Evolutionary conservation across 495 filamentous ascomycete genomes (phyloP).

Genomic region (Diplogelasinospora grovesii): DNA sequence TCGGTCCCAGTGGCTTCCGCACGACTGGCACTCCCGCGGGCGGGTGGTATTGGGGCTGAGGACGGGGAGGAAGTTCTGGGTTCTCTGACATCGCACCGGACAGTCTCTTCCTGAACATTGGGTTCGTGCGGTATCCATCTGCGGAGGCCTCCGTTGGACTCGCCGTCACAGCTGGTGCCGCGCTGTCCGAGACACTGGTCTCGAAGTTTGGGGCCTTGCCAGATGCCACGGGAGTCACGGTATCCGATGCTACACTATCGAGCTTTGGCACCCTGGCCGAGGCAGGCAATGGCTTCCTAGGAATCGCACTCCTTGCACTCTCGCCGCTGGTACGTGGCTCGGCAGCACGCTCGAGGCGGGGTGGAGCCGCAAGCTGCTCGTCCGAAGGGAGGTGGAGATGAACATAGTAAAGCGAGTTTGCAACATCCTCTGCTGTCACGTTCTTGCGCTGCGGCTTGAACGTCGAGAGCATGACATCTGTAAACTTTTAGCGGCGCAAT

Average conservation of each 20-base stretch:
- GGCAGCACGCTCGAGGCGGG: conserved; percentile 30
- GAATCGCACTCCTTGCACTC: conserved; percentile 37
- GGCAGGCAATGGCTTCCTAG: conserved; percentile 37
- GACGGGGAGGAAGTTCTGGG: conserved; percentile 2
- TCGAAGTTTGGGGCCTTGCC: neutral
- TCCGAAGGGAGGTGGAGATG: conserved; percentile 66
- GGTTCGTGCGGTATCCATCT: conserved; percentile 17
- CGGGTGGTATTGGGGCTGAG: neutral
- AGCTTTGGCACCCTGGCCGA: conserved; percentile 11
- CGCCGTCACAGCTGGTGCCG: neutral
- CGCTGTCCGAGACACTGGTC: neutral
- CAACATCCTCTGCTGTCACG: conserved; percentile 80
- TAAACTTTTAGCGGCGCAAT: conserved; percentile 7
- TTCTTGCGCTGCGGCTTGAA: conserved; percentile 80
- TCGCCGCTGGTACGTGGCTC: conserved; percentile 43
- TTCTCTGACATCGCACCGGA: neutral
- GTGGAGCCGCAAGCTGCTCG: conserved; percentile 41
- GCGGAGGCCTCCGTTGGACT: neutral
- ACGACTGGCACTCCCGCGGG: neutral
- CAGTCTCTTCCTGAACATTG: conserved; percentile 13
- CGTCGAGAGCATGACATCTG: conserved; percentile 92
- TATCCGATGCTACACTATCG: neutral
- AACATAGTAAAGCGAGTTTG: conserved; percentile 82
- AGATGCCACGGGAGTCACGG: neutral
- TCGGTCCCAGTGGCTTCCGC: conserved; percentile 11